phyloP scores from a whole-genome alignment of 2,329 filamentous ascomycete genomes.

The Neonectria punicea region DNA sequence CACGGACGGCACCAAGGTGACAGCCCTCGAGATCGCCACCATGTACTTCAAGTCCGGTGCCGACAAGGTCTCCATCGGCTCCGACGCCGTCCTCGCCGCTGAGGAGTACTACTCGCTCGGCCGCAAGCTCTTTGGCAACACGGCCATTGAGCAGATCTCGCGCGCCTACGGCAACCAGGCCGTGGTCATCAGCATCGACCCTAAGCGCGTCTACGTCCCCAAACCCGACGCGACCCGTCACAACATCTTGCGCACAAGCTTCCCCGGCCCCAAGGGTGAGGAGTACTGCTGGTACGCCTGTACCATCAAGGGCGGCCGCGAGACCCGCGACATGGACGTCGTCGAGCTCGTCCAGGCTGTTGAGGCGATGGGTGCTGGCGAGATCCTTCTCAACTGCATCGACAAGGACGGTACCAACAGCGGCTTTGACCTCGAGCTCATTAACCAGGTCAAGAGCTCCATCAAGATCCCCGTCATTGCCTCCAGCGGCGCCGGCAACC shows the following conservation, averaged over 20 bases:
- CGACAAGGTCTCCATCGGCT: slow-evolving; percentile 97
- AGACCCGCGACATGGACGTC: slow-evolving; percentile 94
- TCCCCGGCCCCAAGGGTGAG: slow-evolving; percentile 80
- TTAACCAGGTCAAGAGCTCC: slow-evolving; percentile 86
- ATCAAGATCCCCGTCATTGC: slow-evolving; percentile 95
- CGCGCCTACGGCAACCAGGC: slow-evolving; percentile 95
- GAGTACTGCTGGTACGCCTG: slow-evolving; percentile 95
- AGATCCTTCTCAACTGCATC: slow-evolving; percentile 97
- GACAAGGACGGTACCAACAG: slow-evolving; percentile 95
- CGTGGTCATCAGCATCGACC: slow-evolving; percentile 95
- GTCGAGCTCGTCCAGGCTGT: slow-evolving; percentile 88
- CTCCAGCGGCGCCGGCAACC: slow-evolving; percentile 89
- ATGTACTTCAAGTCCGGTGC: slow-evolving; percentile 98
- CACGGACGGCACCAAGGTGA: slow-evolving; percentile 85
- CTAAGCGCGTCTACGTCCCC: slow-evolving; percentile 87
- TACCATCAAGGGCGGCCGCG: slow-evolving; percentile 93
- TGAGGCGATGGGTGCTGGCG: slow-evolving; percentile 94
- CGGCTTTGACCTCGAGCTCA: slow-evolving; percentile 93
- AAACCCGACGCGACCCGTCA: slow-evolving; percentile 78
- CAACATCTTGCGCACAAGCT: slow-evolving; percentile 74
- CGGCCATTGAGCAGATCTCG: slow-evolving; percentile 95
- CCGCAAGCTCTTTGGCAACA: slow-evolving; percentile 77
- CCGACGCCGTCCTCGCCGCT: slow-evolving; percentile 91
- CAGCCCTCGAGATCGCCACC: slow-evolving; percentile 90
- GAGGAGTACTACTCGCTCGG: slow-evolving; percentile 86